A percentile compares a stretch with the other conserved stretches of the same genome.
Evolutionary conservation across 208 protist genomes (phyloP).

Genomic region (Wallacemonas rigidus): DNA sequence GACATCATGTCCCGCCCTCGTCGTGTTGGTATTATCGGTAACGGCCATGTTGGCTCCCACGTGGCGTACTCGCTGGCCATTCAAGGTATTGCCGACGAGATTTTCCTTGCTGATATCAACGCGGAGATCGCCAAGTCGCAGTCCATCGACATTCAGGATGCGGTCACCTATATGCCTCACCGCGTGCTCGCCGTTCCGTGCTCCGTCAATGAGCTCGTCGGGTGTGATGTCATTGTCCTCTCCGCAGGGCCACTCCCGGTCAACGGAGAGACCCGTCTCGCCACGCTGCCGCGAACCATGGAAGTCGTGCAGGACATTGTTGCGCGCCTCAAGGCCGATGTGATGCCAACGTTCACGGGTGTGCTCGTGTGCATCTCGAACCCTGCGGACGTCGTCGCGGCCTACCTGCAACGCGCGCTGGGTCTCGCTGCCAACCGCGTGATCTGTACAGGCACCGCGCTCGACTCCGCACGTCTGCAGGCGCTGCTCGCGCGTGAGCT

Average conservation of each 20-base stretch:
- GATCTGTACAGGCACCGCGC: slow-evolving; percentile 46
- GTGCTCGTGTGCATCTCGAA: slow-evolving; percentile 53
- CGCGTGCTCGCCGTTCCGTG: slow-evolving; percentile 27
- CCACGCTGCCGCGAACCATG: slow-evolving; percentile 47
- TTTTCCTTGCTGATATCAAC: slow-evolving; percentile 43
- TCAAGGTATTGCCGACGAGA: slow-evolving; percentile 41
- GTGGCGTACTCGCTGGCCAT: slow-evolving; percentile 46
- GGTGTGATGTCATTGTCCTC: slow-evolving; percentile 43
- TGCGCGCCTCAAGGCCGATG: slow-evolving; percentile 24
- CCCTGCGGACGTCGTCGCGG: slow-evolving; percentile 40
- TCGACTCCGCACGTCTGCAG: slow-evolving; percentile 50
- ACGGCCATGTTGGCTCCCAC: slow-evolving; percentile 47
- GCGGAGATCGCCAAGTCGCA: slow-evolving; percentile 30
- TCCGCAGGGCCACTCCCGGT: slow-evolving; percentile 38
- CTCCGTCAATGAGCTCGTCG: slow-evolving; percentile 29
- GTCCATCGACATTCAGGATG: slow-evolving; percentile 44
- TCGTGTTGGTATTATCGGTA: slow-evolving; percentile 42
- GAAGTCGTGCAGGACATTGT: slow-evolving; percentile 37
- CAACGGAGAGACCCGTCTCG: slow-evolving; percentile 30
- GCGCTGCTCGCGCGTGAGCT: slow-evolving; percentile 33
- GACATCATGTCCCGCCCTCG: slow-evolving; percentile 28
- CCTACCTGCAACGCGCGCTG: slow-evolving; percentile 43
- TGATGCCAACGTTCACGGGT: slow-evolving; percentile 36
- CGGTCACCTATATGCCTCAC: slow-evolving; percentile 48
- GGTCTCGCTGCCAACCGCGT: slow-evolving; percentile 38